Conservation (phyloP, 176 grass and related monocot genomes). For the Coix lacrymajobi region DNA sequence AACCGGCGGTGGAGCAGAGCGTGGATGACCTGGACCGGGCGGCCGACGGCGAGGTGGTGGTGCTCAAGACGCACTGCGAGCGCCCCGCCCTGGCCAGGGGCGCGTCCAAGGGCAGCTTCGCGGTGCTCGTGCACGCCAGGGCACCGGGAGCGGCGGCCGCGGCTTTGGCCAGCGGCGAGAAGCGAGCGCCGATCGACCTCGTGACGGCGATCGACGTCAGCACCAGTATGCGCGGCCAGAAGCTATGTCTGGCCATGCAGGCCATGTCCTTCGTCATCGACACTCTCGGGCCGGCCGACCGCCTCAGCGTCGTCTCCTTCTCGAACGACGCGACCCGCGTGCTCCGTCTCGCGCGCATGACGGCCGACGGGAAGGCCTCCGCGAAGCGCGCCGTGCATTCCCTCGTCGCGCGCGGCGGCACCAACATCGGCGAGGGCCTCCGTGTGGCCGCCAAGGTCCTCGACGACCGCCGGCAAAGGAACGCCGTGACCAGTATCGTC, state of each 20-base stretch:
- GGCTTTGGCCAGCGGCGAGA: neutral
- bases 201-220: constrained; percentile 41
- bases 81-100: neutral
- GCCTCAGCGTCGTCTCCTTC: constrained; percentile 36
- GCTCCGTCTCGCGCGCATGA: neutral
- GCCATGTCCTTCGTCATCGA: constrained; percentile 40
- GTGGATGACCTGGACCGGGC: neutral
- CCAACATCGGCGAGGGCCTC: neutral
- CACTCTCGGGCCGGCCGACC: constrained; percentile 25
- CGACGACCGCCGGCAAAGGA: constrained; percentile 12
- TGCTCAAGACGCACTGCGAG: neutral
- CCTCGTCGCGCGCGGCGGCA: neutral
- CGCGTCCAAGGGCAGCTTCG: neutral
- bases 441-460: neutral
- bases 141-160: neutral
- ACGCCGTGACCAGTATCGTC: constrained; percentile 44
- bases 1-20: neutral
- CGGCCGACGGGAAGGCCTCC: neutral
- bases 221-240: constrained; percentile 15
- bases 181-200: neutral
- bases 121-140: neutral
- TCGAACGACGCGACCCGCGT: neutral
- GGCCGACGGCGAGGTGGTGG: neutral
- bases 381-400: neutral
- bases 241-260: constrained; percentile 18